phyloP scores from a whole-genome alignment of 768 basidiomycete species.

The Mrakia gelida region DNA sequence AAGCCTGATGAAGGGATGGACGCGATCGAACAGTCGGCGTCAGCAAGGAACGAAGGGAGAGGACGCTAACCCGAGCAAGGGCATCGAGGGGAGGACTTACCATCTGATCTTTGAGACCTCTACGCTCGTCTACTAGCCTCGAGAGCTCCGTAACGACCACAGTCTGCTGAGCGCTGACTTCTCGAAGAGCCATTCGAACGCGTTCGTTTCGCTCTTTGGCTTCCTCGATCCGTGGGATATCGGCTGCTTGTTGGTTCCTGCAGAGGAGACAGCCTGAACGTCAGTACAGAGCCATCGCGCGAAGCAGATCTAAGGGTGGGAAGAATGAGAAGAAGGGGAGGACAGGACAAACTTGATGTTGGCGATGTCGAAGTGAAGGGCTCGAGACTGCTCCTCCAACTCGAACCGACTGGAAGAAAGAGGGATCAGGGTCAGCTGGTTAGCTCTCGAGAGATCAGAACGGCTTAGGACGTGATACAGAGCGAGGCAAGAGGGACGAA shows the following conservation, averaged over 20 bases:
- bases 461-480: too few relatives aligned
- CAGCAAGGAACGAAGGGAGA: neutral
- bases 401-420: neutral
- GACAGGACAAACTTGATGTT: conserved; percentile 17
- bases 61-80: too few relatives aligned
- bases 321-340: neutral
- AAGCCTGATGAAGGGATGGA: neutral
- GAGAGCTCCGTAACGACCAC: conserved; percentile 46
- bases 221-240: conserved; percentile 22
- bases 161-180: conserved; percentile 67
- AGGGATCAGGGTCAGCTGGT: neutral
- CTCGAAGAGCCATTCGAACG: conserved; percentile 48
- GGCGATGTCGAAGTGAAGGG: neutral
- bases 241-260: conserved; percentile 20
- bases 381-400: conserved; percentile 7
- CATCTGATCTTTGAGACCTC: conserved; percentile 51
- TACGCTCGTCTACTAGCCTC: neutral
- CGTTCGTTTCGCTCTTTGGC: conserved; percentile 14
- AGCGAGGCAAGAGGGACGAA: neutral
- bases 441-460: neutral
- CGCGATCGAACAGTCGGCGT: neutral
- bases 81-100: conserved; percentile 45
- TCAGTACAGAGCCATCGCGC: neutral
- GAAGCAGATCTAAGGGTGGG: neutral
- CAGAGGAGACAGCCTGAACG: too few relatives aligned